A percentile compares a stretch with the other conserved stretches of the same genome.
Conservation (phyloP, 176 grass and related monocot genomes). For the Carex pumila region DNA sequence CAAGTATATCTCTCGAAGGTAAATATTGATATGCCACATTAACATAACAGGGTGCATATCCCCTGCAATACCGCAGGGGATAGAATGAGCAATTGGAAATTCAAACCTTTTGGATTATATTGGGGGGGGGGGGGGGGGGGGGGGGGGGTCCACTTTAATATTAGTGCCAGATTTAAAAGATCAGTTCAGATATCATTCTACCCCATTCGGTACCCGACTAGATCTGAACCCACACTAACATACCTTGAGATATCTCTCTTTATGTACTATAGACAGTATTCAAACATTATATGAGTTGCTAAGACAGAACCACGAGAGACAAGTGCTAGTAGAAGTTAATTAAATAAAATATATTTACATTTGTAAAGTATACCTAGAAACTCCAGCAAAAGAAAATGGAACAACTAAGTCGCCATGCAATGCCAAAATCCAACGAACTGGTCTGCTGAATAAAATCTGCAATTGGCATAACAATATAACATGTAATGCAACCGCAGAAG, state of each 20-base stretch:
- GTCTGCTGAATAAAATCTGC: constrained; percentile 85
- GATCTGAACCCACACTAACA: background rate
- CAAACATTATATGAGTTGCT: background rate
- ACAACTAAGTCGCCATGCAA: constrained; percentile 69
- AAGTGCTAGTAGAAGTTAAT: background rate
- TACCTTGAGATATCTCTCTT: background rate
- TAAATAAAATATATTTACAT: background rate
- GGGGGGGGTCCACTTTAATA: too few relatives aligned
- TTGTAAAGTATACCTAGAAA: constrained; percentile 59
- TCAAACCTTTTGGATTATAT: too few relatives aligned
- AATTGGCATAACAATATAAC: constrained; percentile 14
- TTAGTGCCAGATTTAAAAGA: too few relatives aligned
- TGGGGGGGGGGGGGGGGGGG: too few relatives aligned
- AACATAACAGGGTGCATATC: background rate
- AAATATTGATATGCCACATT: background rate
- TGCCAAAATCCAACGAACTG: constrained; percentile 89
- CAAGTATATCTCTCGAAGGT: background rate
- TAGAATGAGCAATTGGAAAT: too few relatives aligned
- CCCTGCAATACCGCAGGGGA: too few relatives aligned
- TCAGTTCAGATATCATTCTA: too few relatives aligned
- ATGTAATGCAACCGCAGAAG: constrained; percentile 8
- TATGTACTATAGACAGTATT: background rate
- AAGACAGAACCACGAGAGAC: background rate
- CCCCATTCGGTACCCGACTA: too few relatives aligned
- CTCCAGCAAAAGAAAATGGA: constrained; percentile 80